Percentiles rank a stretch among this genome's conserved stretches.
Conservation (phyloP, 1,284 basidiomycete genomes). For the Ceratobasidium sp. region DNA sequence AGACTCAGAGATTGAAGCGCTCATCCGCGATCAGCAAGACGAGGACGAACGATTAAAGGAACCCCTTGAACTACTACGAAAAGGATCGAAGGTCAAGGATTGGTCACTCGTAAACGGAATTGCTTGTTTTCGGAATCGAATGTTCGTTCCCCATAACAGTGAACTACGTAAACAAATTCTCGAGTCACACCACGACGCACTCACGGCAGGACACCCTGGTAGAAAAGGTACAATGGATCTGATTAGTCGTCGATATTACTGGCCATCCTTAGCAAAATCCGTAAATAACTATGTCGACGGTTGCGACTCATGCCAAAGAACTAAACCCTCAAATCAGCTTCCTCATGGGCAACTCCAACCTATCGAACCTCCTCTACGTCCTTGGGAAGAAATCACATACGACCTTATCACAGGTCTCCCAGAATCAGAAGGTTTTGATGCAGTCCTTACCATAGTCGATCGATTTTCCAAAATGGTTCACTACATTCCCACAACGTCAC, state of each 20-base stretch:
- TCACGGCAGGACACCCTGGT: neutral
- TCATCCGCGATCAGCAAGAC: neutral
- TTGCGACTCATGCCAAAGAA: conserved; percentile 33
- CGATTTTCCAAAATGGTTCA: neutral
- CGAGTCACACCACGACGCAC: neutral
- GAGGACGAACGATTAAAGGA: neutral
- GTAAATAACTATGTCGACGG: conserved; percentile 25
- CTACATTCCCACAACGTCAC: neutral
- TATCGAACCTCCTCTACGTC: neutral
- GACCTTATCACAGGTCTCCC: neutral
- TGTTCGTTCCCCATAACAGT: neutral
- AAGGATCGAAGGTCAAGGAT: neutral
- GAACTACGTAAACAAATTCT: neutral
- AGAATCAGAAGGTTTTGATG: neutral
- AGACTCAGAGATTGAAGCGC: neutral
- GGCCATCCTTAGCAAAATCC: neutral
- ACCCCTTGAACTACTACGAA: neutral
- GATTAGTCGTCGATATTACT: neutral
- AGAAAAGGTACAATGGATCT: conserved; percentile 48
- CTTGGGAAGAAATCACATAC: conserved; percentile 24
- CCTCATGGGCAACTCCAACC: neutral
- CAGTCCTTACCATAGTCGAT: neutral
- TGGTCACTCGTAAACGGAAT: neutral
- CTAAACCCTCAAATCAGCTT: neutral
- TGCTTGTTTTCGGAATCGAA: neutral